Percentiles rank a stretch among this genome's conserved stretches.
Conservation (phyloP, 495 filamentous ascomycete genomes). For the Aspergillus baeticus region DNA sequence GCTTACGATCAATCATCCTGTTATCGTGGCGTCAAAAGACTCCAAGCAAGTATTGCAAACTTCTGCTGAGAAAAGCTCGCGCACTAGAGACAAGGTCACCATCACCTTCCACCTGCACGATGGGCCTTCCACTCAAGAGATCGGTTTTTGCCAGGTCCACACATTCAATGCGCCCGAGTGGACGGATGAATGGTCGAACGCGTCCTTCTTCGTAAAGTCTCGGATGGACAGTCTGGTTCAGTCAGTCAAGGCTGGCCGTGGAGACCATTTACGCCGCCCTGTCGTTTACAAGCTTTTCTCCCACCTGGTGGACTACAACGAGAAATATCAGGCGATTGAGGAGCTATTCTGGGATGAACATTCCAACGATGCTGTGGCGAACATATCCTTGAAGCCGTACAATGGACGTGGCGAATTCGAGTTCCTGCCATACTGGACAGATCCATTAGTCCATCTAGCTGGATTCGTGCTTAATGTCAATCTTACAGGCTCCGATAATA, state of each 20-base stretch:
- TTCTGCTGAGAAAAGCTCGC: background rate
- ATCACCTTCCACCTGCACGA: background rate
- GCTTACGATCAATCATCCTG: background rate
- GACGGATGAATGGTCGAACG: background rate
- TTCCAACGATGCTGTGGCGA: constrained; percentile 1
- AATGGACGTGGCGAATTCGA: background rate
- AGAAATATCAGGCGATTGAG: background rate
- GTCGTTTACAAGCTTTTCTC: constrained; percentile 10
- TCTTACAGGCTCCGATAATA: background rate
- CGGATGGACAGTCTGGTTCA: background rate
- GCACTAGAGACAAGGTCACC: background rate
- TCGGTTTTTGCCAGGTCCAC: background rate
- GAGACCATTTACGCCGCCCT: background rate
- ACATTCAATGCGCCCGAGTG: background rate
- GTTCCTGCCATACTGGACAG: background rate
- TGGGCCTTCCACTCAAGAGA: background rate
- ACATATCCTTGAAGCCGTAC: background rate
- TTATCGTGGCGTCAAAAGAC: background rate
- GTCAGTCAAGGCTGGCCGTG: background rate
- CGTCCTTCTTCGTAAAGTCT: background rate
- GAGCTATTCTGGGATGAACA: background rate
- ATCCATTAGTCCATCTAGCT: constrained; percentile 9
- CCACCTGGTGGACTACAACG: constrained; percentile 3
- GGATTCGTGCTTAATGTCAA: constrained; percentile 10
- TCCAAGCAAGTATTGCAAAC: background rate